phyloP scores from a whole-genome alignment of 2,329 filamentous ascomycete species.

The Trichophaea hybrida region DNA sequence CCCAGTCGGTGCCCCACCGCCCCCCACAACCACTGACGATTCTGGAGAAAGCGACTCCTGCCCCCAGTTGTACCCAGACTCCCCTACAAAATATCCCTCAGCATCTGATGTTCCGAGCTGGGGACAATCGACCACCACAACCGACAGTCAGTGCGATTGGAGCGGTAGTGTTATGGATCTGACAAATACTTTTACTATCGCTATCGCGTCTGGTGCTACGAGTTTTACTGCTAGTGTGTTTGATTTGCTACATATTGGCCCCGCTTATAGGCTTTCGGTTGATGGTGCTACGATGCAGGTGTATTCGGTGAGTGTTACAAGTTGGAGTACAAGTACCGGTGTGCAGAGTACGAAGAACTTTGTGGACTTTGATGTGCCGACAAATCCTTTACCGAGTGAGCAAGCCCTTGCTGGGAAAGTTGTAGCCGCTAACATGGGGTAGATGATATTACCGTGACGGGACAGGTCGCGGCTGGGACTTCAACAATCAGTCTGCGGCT shows the following conservation, averaged over 20 bases:
- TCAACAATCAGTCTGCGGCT: background rate
- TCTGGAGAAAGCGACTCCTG: background rate
- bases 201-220: background rate
- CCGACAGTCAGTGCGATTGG: background rate
- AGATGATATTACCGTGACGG: background rate
- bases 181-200: background rate
- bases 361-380: background rate
- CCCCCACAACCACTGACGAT: background rate
- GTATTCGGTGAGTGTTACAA: background rate
- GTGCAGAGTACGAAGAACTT: background rate
- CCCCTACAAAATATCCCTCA: no score
- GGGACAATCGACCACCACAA: background rate
- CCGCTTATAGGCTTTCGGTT: background rate
- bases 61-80: background rate
- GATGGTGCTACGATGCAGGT: background rate
- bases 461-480: background rate
- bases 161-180: background rate
- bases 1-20: background rate
- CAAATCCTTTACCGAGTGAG: background rate
- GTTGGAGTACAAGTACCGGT: background rate
- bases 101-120: no score
- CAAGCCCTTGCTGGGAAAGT: background rate
- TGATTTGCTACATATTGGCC: background rate
- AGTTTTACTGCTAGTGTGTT: background rate
- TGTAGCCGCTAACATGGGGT: background rate